A percentile compares a stretch with the other conserved stretches of the same genome.
Conservation (phyloP, 805 yeast genomes). For the Cyberlindnera lachancei region DNA sequence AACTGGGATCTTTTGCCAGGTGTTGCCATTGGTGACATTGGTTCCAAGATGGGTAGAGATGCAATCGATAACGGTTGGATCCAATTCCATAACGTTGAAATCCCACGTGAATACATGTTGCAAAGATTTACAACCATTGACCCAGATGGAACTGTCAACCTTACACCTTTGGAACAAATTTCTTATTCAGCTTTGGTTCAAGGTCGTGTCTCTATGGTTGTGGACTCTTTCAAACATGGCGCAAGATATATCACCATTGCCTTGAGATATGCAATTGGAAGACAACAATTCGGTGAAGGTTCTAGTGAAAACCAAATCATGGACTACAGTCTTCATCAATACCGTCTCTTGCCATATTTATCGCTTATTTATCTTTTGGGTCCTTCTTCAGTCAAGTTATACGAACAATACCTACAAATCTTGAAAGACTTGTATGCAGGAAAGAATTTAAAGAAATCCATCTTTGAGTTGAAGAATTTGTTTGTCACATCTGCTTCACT, state of each 20-base stretch:
- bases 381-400: constrained; percentile 59
- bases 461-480: constrained; percentile 62
- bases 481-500: constrained; percentile 82
- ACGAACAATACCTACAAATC: constrained; percentile 41
- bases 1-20: constrained; percentile 74
- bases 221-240: constrained; percentile 75
- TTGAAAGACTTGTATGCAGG: constrained; percentile 44
- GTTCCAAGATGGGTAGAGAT: constrained; percentile 92
- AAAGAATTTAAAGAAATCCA: constrained; percentile 40
- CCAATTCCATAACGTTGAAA: constrained; percentile 75
- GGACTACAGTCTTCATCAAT: constrained; percentile 85
- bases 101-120: constrained; percentile 80
- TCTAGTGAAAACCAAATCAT: constrained; percentile 64
- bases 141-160: constrained; percentile 59
- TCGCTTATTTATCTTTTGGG: constrained; percentile 73
- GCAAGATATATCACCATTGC: constrained; percentile 81
- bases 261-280: constrained; percentile 58
- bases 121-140: constrained; percentile 70
- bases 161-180: constrained; percentile 78
- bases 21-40: constrained; percentile 82
- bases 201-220: constrained; percentile 88
- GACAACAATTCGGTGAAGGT: constrained; percentile 54
- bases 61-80: constrained; percentile 98
- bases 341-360: constrained; percentile 76
- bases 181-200: constrained; percentile 81